Base-by-base conservation (phyloP, 768 basidiomycete genomes). In the Auriculariales sp. region DNA sequence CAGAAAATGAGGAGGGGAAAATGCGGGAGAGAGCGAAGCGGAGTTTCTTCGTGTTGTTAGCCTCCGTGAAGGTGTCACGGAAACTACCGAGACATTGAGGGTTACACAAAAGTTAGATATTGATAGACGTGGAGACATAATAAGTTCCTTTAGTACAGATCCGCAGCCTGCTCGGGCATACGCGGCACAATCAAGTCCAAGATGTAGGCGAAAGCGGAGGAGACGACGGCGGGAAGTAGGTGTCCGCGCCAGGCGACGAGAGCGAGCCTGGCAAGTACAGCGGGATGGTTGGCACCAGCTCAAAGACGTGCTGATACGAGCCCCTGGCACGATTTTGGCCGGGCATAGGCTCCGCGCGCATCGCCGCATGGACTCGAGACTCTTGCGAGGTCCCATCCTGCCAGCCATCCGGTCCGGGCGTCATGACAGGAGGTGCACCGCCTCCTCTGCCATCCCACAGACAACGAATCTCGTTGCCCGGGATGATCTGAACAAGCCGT, bases 391-490 rank as follows among this genome's bases (percentile, higher is more conserved):
- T 74, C 3, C 70, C 63, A 49, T 66, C 71, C 57, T 58, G 63
- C 54, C 69, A 71, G 2, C 72, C 72, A 10, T 69, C 66, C 3
- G 70, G 68, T 10, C 71, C 70, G 1, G 74, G 70, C 25, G 67
- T 69, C 15, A 52, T 50, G 28, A 52, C 58, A 3, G 53, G 59
- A 17, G 49, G 63, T 46, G 54, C 57, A 39, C 57, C 62, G 33
- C 60, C 59, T 11, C 75, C 63, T 58, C 88, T 79, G 11, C 88
- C 93, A 59, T 97, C 91, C 85, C 90, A 95, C 25, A 90, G 77
- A 58, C 88, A 90, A 25, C 82, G 78, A 36, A 93, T 71, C 54
- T 91, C 87, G 49, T 74, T 74, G 1, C 90, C 89, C 0, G 77
- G 73, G 52, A 91, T 82, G 60, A 91, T 85, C 61, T 92, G 88